phyloP scores from a whole-genome alignment of 2,329 filamentous ascomycete species.

The Xylariaceae sp. region DNA sequence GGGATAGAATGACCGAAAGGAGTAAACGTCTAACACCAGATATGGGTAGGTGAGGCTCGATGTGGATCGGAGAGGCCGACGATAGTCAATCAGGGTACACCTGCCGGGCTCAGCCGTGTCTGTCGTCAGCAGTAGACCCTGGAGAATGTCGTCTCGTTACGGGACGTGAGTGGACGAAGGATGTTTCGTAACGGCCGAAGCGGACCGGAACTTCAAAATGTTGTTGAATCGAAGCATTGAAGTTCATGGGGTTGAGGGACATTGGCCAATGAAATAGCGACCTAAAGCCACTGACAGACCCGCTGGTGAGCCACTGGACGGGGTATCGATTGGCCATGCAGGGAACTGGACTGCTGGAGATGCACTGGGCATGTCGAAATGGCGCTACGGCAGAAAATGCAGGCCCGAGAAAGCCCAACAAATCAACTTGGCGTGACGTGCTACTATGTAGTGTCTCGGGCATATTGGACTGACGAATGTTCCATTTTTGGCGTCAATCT shows the following conservation, averaged over 20 bases:
- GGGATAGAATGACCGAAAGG: too few species aligned
- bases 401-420: slow-evolving; percentile 18
- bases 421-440: slow-evolving; percentile 1
- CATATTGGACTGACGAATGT: not conserved
- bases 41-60: too few species aligned
- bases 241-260: slow-evolving; percentile 3
- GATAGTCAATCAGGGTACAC: too few species aligned
- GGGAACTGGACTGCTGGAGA: too few species aligned
- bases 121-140: too few species aligned
- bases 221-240: not conserved
- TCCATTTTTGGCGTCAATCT: too few species aligned
- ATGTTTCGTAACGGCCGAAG: slow-evolving; percentile 13
- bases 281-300: too few species aligned
- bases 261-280: slow-evolving; percentile 10
- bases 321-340: too few species aligned
- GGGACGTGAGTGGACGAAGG: not conserved
- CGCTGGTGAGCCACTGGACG: too few species aligned
- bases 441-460: not conserved
- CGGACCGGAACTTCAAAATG: slow-evolving; percentile 13
- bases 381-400: slow-evolving; percentile 17
- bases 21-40: too few species aligned
- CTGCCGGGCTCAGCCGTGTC: too few species aligned
- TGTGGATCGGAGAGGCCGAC: too few species aligned
- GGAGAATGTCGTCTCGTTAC: not conserved
- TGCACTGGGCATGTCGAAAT: not conserved